Evolutionary conservation across 495 filamentous ascomycete genomes (phyloP).

Genomic region (Penicillium atrosanguineum): DNA sequence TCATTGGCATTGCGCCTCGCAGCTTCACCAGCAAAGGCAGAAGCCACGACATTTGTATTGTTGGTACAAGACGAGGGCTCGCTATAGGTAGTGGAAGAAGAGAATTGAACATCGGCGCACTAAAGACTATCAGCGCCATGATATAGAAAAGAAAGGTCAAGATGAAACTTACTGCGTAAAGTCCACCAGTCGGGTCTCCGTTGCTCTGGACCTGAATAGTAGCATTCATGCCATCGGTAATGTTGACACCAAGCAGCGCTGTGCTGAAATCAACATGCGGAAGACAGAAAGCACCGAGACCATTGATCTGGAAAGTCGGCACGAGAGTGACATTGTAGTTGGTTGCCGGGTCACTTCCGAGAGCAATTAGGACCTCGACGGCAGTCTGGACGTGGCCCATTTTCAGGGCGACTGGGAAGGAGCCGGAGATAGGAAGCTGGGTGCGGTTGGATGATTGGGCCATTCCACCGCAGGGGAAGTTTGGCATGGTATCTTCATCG

Average conservation of each 20-base stretch:
- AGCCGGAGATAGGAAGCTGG: slow-evolving; percentile 43
- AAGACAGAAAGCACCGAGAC: slow-evolving; percentile 57
- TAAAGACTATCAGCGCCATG: slow-evolving; percentile 16
- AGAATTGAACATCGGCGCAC: slow-evolving; percentile 65
- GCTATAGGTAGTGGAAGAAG: slow-evolving; percentile 23
- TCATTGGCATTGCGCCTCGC: slow-evolving; percentile 38
- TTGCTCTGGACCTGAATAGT: slow-evolving; percentile 62
- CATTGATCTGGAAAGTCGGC: slow-evolving; percentile 47
- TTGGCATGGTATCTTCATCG: slow-evolving; percentile 45
- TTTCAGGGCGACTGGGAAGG: slow-evolving; percentile 50
- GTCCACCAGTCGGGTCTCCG: slow-evolving; percentile 49
- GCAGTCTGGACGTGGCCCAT: slow-evolving; percentile 55
- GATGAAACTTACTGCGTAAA: slow-evolving; percentile 49
- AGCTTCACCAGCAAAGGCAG: slow-evolving; percentile 28
- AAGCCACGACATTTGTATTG: slow-evolving; percentile 45
- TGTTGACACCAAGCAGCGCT: slow-evolving; percentile 29
- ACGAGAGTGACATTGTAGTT: slow-evolving; percentile 56
- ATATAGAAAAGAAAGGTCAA: background rate
- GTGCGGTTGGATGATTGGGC: slow-evolving; percentile 50
- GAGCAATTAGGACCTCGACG: slow-evolving; percentile 53
- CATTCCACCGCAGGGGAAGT: slow-evolving; percentile 59
- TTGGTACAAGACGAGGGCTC: slow-evolving; percentile 48
- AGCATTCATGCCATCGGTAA: slow-evolving; percentile 54
- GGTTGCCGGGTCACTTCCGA: slow-evolving; percentile 50
- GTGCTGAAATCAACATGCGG: slow-evolving; percentile 40